Conservation (phyloP, 192 early-diverging fungal species). For the Coemansia sp. region DNA sequence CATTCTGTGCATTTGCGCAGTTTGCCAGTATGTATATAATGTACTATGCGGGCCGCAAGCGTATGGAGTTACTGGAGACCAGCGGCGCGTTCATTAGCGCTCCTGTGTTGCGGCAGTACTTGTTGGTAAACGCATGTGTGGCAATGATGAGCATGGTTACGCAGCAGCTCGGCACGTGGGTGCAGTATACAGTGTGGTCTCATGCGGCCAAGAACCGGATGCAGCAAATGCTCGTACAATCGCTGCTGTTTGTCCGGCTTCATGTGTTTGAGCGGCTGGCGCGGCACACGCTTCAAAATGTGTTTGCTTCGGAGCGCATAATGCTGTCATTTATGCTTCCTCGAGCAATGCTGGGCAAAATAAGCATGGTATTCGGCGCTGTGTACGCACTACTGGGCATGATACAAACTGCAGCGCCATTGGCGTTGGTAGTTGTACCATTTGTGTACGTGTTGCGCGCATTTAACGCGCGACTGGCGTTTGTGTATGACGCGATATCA, state of each 20-base stretch:
- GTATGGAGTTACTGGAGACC: conserved; percentile 12
- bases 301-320: conserved; percentile 5
- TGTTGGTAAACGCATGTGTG: conserved; percentile 1
- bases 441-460: background rate
- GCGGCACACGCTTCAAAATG: background rate
- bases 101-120: background rate
- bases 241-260: conserved; percentile 9
- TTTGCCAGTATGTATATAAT: conserved; percentile 7
- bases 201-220: background rate
- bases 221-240: background rate
- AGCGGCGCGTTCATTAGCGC: background rate
- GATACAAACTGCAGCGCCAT: background rate
- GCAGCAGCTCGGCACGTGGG: background rate
- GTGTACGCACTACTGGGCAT: conserved; percentile 10
- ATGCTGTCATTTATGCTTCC: background rate
- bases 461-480: background rate
- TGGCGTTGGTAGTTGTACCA: background rate
- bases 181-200: conserved; percentile 12
- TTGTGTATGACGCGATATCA: background rate
- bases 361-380: background rate
- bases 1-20: conserved; percentile 2
- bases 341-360: background rate
- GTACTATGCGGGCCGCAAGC: conserved; percentile 16
- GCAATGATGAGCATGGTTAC: conserved; percentile 3
- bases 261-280: conserved; percentile 22